Evolutionary conservation across 192 early-diverging fungal genomes (phyloP).

Genomic region (Backusella psychrophila): DNA sequence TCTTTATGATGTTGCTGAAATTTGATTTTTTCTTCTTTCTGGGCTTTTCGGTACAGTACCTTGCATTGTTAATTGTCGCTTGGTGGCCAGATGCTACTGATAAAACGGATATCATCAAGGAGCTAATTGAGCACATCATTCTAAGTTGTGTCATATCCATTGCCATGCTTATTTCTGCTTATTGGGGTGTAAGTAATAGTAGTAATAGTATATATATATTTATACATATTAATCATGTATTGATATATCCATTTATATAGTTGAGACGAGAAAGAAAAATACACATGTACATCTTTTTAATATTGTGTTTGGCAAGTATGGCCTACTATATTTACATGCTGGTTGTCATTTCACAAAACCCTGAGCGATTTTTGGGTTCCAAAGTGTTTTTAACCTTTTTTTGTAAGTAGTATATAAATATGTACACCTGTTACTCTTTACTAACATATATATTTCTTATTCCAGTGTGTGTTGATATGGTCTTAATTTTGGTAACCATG

Average conservation of each 20-base stretch:
- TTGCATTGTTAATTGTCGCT: slow-evolving; percentile 61
- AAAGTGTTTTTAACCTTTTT: slow-evolving; percentile 55
- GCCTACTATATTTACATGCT: slow-evolving; percentile 69
- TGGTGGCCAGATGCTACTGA: slow-evolving; percentile 12
- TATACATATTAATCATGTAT: neutral
- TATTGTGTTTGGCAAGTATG: slow-evolving; percentile 58
- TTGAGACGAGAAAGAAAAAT: slow-evolving; percentile 49
- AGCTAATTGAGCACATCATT: slow-evolving; percentile 43
- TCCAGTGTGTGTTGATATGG: slow-evolving; percentile 45
- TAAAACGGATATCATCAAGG: slow-evolving; percentile 17
- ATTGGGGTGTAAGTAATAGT: slow-evolving; percentile 50
- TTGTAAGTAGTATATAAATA: slow-evolving; percentile 44
- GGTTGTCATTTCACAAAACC: slow-evolving; percentile 52
- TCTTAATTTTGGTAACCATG: slow-evolving; percentile 41
- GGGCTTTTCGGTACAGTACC: slow-evolving; percentile 72
- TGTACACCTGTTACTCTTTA: slow-evolving; percentile 20
- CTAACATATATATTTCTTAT: slow-evolving; percentile 3
- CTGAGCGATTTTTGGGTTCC: slow-evolving; percentile 42
- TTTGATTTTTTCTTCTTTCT: slow-evolving; percentile 81
- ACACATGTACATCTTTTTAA: slow-evolving; percentile 58
- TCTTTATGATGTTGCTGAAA: slow-evolving; percentile 79
- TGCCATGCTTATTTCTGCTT: slow-evolving; percentile 47
- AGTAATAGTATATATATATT: neutral
- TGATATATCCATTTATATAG: slow-evolving; percentile 29
- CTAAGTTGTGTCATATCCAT: slow-evolving; percentile 47